phyloP scores from a whole-genome alignment of 202 grass and related monocot genomes.

The Cymbopogon flexuosus region DNA sequence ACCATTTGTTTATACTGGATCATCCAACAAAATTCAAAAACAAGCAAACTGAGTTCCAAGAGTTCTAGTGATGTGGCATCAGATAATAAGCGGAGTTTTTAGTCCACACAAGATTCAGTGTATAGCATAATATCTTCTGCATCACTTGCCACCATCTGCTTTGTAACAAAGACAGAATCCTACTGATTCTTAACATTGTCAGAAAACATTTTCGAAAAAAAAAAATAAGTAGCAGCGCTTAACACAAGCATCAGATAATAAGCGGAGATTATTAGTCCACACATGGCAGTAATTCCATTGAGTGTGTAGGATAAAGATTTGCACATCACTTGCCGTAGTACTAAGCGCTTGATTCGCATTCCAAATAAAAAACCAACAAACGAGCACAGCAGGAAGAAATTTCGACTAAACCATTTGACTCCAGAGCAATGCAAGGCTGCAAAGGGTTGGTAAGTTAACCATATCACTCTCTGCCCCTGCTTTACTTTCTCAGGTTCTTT shows the following conservation, averaged over 20 bases:
- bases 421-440: conserved; percentile 65
- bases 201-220: background rate
- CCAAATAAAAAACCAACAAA: background rate
- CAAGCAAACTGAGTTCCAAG: background rate
- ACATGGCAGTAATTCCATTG: conserved; percentile 35
- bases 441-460: conserved; percentile 86
- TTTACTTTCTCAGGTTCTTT: conserved; percentile 28
- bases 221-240: background rate
- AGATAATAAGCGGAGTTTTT: conserved; percentile 62
- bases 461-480: conserved; percentile 42
- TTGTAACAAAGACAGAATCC: background rate
- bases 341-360: background rate
- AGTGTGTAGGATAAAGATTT: conserved; percentile 63
- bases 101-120: conserved; percentile 48
- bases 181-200: background rate
- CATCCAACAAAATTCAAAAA: background rate
- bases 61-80: conserved; percentile 23
- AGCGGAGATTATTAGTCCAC: conserved; percentile 65
- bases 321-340: conserved; percentile 32
- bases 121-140: conserved; percentile 42
- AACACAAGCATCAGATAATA: conserved; percentile 69
- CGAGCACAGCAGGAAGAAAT: background rate
- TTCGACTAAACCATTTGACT: conserved; percentile 80
- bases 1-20: background rate
- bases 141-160: conserved; percentile 33